phyloP scores from a whole-genome alignment of 106 monocot genomes.

The Vanilla planifolia region DNA sequence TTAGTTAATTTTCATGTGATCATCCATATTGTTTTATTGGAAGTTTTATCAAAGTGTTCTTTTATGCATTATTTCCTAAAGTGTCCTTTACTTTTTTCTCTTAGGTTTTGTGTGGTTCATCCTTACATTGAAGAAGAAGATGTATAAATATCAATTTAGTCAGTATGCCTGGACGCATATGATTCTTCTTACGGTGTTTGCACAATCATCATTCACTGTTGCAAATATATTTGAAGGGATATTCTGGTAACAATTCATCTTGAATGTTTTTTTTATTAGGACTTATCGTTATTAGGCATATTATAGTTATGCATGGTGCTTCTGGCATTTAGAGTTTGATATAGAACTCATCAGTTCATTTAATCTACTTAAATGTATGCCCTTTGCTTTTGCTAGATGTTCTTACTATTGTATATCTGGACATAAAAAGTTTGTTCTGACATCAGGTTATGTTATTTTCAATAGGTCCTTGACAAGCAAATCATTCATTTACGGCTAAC shows the following conservation, averaged over 20 bases:
- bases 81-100: not conserved
- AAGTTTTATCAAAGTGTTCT: not conserved
- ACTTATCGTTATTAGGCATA: no score
- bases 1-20: not conserved
- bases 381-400: no score
- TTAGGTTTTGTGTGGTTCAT: conserved; percentile 95
- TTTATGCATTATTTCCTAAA: not conserved
- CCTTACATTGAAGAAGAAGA: conserved; percentile 89
- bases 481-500: no score
- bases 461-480: no score
- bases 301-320: no score
- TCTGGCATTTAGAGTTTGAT: no score
- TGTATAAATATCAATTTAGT: conserved; percentile 75
- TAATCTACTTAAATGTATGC: no score
- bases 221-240: conserved; percentile 99
- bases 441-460: no score
- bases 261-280: conserved; percentile 5
- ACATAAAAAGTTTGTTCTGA: no score
- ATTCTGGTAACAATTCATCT: conserved; percentile 57
- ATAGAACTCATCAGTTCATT: no score
- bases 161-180: conserved; percentile 86
- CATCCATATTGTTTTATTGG: not conserved
- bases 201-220: conserved; percentile 70
- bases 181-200: conserved; percentile 76
- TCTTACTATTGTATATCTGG: no score